These are phyloP conservation scores for Fusarium marasasianum DNA, from an alignment of 2,329 filamentous ascomycete genomes.

Conservation along the genomic window DNA sequence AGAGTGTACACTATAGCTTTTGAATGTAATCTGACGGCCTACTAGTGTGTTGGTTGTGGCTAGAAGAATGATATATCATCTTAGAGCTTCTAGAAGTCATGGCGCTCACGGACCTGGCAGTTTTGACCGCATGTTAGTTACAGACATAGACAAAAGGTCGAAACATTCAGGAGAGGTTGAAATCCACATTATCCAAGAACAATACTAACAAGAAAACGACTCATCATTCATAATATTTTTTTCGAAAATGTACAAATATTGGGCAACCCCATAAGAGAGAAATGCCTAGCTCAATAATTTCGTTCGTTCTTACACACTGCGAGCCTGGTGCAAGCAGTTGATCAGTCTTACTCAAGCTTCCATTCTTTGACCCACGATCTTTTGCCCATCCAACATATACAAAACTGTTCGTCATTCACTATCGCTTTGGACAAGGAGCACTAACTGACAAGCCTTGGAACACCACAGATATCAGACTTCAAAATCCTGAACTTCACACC, in stretches of 20 bases:
- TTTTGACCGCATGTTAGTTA: background rate
- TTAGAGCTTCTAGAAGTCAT: background rate
- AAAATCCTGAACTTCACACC: background rate
- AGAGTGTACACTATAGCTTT: background rate
- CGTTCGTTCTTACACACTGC: background rate
- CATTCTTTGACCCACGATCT: background rate
- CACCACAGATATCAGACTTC: background rate
- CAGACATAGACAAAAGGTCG: slow-evolving; percentile 2
- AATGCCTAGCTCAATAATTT: background rate
- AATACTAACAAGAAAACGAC: background rate
- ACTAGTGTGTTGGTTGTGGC: background rate
- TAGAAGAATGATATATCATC: slow-evolving; percentile 23
- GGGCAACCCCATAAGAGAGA: background rate
- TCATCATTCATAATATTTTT: background rate
- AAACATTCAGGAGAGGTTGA: background rate
- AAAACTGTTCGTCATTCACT: background rate
- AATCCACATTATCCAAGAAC: slow-evolving; percentile 1
- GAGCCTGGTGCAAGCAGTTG: background rate
- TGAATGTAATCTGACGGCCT: background rate
- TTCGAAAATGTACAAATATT: slow-evolving; percentile 14
- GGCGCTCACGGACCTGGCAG: background rate
- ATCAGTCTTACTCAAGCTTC: background rate
- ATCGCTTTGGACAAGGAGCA: background rate
- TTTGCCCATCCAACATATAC: background rate
- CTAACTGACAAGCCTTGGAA: background rate